Base-by-base conservation (phyloP, 2,329 filamentous ascomycete genomes). In the Botrytis medusae region DNA sequence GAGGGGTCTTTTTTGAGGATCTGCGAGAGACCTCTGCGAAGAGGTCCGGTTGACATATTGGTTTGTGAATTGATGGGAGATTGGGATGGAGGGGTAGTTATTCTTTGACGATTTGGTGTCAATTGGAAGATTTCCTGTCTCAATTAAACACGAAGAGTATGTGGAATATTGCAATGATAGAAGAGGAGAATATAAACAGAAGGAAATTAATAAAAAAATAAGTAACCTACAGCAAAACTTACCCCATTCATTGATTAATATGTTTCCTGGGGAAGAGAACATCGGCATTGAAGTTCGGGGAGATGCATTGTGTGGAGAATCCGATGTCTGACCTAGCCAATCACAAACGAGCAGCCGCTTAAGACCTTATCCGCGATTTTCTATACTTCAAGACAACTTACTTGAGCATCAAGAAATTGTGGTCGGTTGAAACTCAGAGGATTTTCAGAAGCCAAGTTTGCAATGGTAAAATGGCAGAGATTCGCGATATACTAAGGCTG, bases 1-100 rank as follows among this genome's bases (percentile, higher is more conserved):
- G 90, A 88, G 59, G 94, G 92, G 37, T 90, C 85, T 83, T 96
- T 97, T 79, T 90, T 84, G 74, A 97, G 90, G 78, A 97, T 90
- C 80, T 91, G 88, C 77, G 90, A 89, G 76, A 95, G 86, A 80
- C 93, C 93, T 80, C 88, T 89, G 40, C 87, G 87, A 68, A 89
- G 83, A 62, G 79, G 76, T 37, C 74, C 74, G 29, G 79, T 81
- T 72, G 76, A 77, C 70, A 73, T 61, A 44, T 44, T 44, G 60
- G 32, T 12, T 1, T 29, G 40, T 12, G 29, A 25, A 7, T 62
- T 46, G 40, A 37, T 29, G 65, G 22, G 69, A 37, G 25, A 40
- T 44, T 2, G n/a, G n/a, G 34, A 14, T 72, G 25, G 62, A 72
- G 29, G 70, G 62, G 48, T 71, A 71, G n/a, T 20, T 64, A 29